A percentile compares a stretch with the other conserved stretches of the same genome.
phyloP scores from a whole-genome alignment of 192 early-diverging fungal genomes.

The Backusella sp. region DNA sequence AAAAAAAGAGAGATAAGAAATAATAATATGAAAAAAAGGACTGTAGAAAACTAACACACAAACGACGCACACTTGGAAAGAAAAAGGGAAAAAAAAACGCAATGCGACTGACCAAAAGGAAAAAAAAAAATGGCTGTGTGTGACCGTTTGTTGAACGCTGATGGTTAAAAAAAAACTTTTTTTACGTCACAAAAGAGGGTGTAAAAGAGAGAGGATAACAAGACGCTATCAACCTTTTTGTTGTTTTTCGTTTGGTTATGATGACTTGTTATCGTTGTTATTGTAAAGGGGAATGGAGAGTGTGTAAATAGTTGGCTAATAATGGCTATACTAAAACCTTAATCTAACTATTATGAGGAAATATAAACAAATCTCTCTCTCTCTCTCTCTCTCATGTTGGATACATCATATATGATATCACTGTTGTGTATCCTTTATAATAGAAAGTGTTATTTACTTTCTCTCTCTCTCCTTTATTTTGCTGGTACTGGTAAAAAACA shows the following conservation, averaged over 20 bases:
- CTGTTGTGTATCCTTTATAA: too few relatives aligned
- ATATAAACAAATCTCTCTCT: neutral
- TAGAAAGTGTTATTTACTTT: neutral
- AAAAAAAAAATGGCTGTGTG: slow-evolving; percentile 3
- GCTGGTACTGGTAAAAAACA: too few relatives aligned
- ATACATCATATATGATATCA: too few relatives aligned
- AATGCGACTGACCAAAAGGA: neutral
- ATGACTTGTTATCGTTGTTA: neutral
- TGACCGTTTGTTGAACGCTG: neutral
- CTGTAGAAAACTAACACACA: neutral
- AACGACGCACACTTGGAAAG: neutral
- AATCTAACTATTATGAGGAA: neutral
- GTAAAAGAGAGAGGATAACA: neutral
- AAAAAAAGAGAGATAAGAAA: neutral
- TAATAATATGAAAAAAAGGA: neutral
- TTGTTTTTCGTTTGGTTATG: neutral
- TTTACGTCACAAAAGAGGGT: neutral
- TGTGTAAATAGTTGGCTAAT: neutral
- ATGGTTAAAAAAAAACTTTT: neutral
- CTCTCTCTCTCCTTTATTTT: neutral
- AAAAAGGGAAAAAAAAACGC: neutral
- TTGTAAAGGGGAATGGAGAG: neutral
- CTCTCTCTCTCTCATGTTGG: too few relatives aligned
- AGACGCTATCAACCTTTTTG: neutral
- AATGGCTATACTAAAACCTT: neutral